Base-by-base conservation (phyloP, 192 early-diverging fungal genomes). In the Gaertneriomyces semiglobifer region DNA sequence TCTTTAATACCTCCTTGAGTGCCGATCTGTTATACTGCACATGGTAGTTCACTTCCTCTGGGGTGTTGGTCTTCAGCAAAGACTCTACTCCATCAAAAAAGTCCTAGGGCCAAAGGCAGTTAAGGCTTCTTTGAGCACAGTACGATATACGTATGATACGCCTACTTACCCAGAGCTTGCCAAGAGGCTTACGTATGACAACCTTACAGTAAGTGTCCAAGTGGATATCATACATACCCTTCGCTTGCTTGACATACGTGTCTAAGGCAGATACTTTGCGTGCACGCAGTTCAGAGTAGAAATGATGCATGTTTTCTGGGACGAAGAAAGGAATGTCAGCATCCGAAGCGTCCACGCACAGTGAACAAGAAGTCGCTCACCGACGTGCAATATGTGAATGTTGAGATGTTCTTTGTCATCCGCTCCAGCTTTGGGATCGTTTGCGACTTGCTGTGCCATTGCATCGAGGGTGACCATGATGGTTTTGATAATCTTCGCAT, bases 21-120 rank as follows among this genome's bases (percentile, higher is more conserved):
- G 89, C 85, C 5, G 82, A 75, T 70, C 96, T 98, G 79, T 86
- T 91, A 67, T 88, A 92, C 44, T 87, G 88, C 53, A 93, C 68
- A 65, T 93, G 87, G 70, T 88, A 94, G 19, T 79, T 75, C 18
- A 95, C 85, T 75, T 94, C 91, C 46, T 91, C 89, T 6, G 88
- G 87, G 44, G 74, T 84, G 60, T 76, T 84, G 53, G 83, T 92
- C 71, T 88, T 90, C 44, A 96, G 74, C 47, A 95, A 76, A 18
- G 77, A 85, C 44, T 99, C 96, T 11, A 99, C 89, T 4, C 92
- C 93, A 58, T 98, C 95, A 69, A 99, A 99, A 74, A 99, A 99
- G 75, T 93, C 94, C 88, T 90, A 73, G 6, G 58, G 65, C 54
- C 12, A 43, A 5, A 39, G 14, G n/a, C 40, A 44, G 38, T 18